Conservation (phyloP, 2,329 filamentous ascomycete species). For the Alternaria sp. region DNA sequence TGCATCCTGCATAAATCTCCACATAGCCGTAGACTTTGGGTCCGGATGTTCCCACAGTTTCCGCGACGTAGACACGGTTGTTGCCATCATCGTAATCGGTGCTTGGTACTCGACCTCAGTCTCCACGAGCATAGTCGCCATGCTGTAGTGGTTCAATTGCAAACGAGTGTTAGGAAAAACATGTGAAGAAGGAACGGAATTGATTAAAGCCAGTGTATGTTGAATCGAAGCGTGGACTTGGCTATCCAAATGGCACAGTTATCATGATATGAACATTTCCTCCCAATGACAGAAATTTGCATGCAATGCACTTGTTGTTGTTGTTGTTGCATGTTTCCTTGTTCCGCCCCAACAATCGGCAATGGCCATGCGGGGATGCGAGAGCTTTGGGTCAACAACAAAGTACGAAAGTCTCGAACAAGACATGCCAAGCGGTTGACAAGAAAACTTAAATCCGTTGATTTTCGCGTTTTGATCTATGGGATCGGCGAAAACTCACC, state of each 20-base stretch:
- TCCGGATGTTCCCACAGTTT: constrained; percentile 59
- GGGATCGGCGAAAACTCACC: constrained; percentile 3
- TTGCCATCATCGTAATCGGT: constrained; percentile 1
- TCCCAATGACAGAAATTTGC: not conserved
- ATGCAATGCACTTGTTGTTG: constrained; percentile 5
- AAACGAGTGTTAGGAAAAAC: not conserved
- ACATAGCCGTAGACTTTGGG: constrained; percentile 56
- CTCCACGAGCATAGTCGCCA: constrained; percentile 5
- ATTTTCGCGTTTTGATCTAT: constrained; percentile 4
- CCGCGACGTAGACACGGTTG: constrained; percentile 40
- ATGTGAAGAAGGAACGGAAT: not conserved
- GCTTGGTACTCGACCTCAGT: constrained; percentile 3
- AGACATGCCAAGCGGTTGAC: not conserved
- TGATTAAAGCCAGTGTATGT: not conserved
- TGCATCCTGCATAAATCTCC: constrained; percentile 62
- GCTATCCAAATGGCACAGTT: not conserved
- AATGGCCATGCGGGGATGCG: constrained; percentile 1
- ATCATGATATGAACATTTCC: not conserved
- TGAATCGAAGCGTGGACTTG: not conserved
- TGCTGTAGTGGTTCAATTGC: not conserved
- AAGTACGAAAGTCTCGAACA: constrained; percentile 1
- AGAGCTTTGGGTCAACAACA: constrained; percentile 4
- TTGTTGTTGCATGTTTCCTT: constrained; percentile 7
- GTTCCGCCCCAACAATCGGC: constrained; percentile 6
- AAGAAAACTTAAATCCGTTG: not conserved